phyloP scores from a whole-genome alignment of 2,329 filamentous ascomycete genomes.

The Cordyceps tenuipes region DNA sequence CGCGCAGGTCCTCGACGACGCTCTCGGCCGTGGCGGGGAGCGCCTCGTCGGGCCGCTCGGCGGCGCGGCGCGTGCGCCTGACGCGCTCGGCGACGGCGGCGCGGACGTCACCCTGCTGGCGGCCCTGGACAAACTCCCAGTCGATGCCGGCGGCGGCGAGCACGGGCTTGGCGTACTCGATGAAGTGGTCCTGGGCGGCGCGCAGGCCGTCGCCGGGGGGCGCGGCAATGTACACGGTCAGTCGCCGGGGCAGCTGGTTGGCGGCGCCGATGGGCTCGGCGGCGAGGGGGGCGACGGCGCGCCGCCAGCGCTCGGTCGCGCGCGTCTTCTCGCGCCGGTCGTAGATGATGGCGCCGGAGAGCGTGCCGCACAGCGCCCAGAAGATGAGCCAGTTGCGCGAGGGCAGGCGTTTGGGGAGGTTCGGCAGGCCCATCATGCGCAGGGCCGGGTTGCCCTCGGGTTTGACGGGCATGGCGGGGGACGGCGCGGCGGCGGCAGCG shows the following conservation, averaged over 20 bases:
- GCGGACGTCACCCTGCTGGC: slow-evolving; percentile 85
- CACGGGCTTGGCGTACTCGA: slow-evolving; percentile 91
- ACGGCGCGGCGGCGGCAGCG: slow-evolving; percentile 20
- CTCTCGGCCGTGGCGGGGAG: slow-evolving; percentile 42
- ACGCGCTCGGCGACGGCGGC: slow-evolving; percentile 82
- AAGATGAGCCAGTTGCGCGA: slow-evolving; percentile 99
- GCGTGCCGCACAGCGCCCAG: slow-evolving; percentile 66
- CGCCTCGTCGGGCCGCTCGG: slow-evolving; percentile 41
- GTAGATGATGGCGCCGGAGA: slow-evolving; percentile 77
- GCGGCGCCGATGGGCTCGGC: slow-evolving; percentile 61
- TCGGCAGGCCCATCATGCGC: slow-evolving; percentile 76
- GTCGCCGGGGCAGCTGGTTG: slow-evolving; percentile 67
- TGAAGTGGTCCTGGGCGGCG: slow-evolving; percentile 85
- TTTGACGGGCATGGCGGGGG: slow-evolving; percentile 28
- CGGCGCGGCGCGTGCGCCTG: slow-evolving; percentile 57
- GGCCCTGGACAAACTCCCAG: slow-evolving; percentile 91
- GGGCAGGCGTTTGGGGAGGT: slow-evolving; percentile 73
- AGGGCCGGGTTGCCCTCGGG: slow-evolving; percentile 59
- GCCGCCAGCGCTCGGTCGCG: slow-evolving; percentile 78
- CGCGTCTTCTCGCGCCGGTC: slow-evolving; percentile 85
- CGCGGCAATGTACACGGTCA: slow-evolving; percentile 78
- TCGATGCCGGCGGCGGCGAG: slow-evolving; percentile 83
- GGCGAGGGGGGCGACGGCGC: slow-evolving; percentile 75
- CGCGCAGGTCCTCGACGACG: slow-evolving; percentile 54
- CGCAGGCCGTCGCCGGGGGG: slow-evolving; percentile 82